Evolutionary conservation across 2,329 filamentous ascomycete genomes (phyloP).

Genomic region (Pseudogymnoascus sp.): DNA sequence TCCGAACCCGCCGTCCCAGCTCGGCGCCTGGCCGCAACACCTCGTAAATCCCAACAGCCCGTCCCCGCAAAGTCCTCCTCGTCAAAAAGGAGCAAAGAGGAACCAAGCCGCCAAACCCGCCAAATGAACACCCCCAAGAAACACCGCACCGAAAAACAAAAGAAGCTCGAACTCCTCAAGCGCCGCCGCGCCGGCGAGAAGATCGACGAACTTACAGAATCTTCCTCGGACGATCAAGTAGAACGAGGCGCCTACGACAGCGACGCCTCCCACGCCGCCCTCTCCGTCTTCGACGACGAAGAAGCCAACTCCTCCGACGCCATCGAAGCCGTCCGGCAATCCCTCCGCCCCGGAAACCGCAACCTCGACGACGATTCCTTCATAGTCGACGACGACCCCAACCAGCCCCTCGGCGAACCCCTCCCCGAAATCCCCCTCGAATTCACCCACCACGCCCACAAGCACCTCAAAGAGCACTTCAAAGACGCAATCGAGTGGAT

Average conservation of each 20-base stretch:
- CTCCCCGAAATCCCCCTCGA: conserved; percentile 53
- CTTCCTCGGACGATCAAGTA: conserved; percentile 16
- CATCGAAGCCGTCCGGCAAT: conserved; percentile 13
- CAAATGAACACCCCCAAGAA: conserved; percentile 8
- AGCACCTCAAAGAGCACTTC: conserved; percentile 65
- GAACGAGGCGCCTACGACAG: conserved; percentile 17
- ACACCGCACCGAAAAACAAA: conserved; percentile 33
- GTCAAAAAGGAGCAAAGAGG: background rate
- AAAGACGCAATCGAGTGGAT: conserved; percentile 70
- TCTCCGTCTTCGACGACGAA: conserved; percentile 45
- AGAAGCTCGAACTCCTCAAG: conserved; percentile 33
- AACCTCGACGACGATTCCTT: conserved; percentile 42
- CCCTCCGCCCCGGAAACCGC: conserved; percentile 12
- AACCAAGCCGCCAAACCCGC: background rate
- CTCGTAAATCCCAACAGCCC: background rate
- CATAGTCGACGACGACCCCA: conserved; percentile 47
- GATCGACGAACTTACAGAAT: conserved; percentile 31
- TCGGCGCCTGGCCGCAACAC: background rate
- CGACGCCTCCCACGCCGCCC: conserved; percentile 28
- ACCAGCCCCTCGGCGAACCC: conserved; percentile 38
- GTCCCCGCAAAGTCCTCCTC: background rate
- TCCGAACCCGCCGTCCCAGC: background rate
- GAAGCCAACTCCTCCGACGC: conserved; percentile 40
- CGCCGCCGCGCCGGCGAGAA: conserved; percentile 34
- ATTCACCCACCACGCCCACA: conserved; percentile 58